phyloP scores from a whole-genome alignment of 108 stramenopile genomes.

The Schizochytrium sp. region DNA sequence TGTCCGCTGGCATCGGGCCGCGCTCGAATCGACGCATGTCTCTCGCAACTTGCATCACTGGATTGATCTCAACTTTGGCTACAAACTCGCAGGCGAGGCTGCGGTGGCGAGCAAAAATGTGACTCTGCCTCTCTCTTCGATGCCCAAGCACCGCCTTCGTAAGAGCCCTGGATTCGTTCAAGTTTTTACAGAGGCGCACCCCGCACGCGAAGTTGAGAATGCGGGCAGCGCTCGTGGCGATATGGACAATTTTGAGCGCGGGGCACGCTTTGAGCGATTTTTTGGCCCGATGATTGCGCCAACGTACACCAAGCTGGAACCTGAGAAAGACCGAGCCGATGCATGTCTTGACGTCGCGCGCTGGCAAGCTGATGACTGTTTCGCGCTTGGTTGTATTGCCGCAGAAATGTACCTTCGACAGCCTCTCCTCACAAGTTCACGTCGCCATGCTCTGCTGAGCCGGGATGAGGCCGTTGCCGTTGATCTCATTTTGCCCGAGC shows the following conservation, averaged over 20 bases:
- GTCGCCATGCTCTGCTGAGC: not conserved
- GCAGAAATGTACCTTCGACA: constrained; percentile 6
- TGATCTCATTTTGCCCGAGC: not conserved
- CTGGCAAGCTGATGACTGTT: not conserved
- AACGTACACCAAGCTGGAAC: not conserved
- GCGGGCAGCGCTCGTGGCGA: not conserved
- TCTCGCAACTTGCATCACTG: constrained; percentile 50
- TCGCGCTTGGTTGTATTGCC: not conserved
- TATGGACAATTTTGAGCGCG: not conserved
- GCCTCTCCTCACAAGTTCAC: not conserved
- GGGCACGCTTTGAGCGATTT: not conserved
- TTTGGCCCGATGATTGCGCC: not conserved
- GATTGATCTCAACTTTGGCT: constrained; percentile 62
- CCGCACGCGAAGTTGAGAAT: not conserved
- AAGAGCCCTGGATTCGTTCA: constrained; percentile 4
- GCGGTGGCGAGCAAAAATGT: constrained; percentile 58
- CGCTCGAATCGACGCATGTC: constrained; percentile 47
- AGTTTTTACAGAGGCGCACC: not conserved
- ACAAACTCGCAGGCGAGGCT: constrained; percentile 42
- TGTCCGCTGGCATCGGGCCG: not conserved
- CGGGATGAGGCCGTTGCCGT: not conserved
- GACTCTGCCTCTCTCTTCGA: constrained; percentile 18
- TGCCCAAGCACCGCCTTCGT: not conserved
- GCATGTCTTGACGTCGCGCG: too few species aligned
- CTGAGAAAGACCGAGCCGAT: too few species aligned